These are phyloP conservation scores for Phytophthora cryptogea DNA, from an alignment of 352 stramenopile species.

Conservation along the genomic window DNA sequence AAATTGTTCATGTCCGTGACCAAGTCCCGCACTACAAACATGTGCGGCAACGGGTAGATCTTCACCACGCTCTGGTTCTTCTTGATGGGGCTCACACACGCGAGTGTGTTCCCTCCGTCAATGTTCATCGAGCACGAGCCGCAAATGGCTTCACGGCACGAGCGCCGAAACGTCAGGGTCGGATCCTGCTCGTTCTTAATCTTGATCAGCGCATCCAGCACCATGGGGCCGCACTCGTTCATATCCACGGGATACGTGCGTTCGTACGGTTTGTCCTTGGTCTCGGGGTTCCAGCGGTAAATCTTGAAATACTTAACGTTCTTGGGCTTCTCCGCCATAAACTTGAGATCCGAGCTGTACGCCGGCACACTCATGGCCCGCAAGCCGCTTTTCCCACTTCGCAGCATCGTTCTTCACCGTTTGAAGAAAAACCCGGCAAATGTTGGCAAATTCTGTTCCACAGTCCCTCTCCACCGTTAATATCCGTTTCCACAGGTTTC, in stretches of 20 bases:
- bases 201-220: slow-evolving; percentile 99
- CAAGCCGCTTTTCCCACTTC: background rate
- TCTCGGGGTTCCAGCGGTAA: slow-evolving; percentile 85
- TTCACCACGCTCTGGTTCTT: slow-evolving; percentile 93
- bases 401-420: slow-evolving; percentile 15
- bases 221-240: slow-evolving; percentile 98
- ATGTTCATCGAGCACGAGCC: slow-evolving; percentile 99
- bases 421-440: slow-evolving; percentile 6
- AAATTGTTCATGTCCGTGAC: slow-evolving; percentile 99
- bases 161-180: slow-evolving; percentile 97
- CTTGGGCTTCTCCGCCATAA: background rate
- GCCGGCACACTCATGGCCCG: background rate
- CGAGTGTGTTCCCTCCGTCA: slow-evolving; percentile 98
- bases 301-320: slow-evolving; percentile 4
- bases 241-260: slow-evolving; percentile 97
- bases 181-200: slow-evolving; percentile 99
- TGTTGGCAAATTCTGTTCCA: slow-evolving; percentile 12
- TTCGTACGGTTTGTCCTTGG: slow-evolving; percentile 93
- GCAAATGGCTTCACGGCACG: slow-evolving; percentile 99
- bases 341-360: slow-evolving; percentile 2
- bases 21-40: slow-evolving; percentile 99
- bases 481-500: background rate
- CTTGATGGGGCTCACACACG: slow-evolving; percentile 98
- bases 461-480: background rate
- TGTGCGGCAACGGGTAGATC: slow-evolving; percentile 99